Base-by-base conservation (phyloP, 805 yeast species). In the Monosporozyma yasuniensis region DNA sequence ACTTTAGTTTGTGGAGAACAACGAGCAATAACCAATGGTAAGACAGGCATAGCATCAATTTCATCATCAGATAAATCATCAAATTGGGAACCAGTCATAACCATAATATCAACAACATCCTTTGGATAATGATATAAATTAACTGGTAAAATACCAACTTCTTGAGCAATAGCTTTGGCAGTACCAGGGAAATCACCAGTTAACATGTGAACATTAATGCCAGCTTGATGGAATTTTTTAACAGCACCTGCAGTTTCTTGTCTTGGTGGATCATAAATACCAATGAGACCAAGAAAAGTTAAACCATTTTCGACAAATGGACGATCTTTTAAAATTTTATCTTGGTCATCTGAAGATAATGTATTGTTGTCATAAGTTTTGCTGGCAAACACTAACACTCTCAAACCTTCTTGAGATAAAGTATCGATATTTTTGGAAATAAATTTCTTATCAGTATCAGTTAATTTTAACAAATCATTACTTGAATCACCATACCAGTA, bases 191-290 rank as follows among this genome's bases (percentile, higher is more conserved):
- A 78, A 68, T 90, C 97, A 59, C 96, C 96, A 8, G 99, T 93
- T 56, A 93, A 87, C 98, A 93, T 93, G 49, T 91, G 87, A n/a
- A 93, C 95, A 59, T 88, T 95, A 42, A 93, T 97, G 44, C 98
- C 96, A 50, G 97, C 96, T 59, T 81, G 80, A 74, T 89, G 80
- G 53, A 93, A 77, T 56, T 79, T 73, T 32, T 85, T 76, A 49
- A 93, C 80, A 1, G 96, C 85, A 47, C 74, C 72, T 37, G 80
- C 76, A 6, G 93, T 96, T 57, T 83, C 84, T 11, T 87, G 84
- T 61, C 99, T 80, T 49, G 99, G 99, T 9, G 99, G 99, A 70
- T 93, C 99, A 58, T 88, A 88, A 88, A 93, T 89, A 52, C 97
- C 98, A 55, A 88, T 75, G 42, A 93, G 67, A 7, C 99, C 99